Percentiles rank a stretch among this genome's conserved stretches.
Conservation (phyloP, 2,329 filamentous ascomycete species). For the Ramularia endophylla region DNA sequence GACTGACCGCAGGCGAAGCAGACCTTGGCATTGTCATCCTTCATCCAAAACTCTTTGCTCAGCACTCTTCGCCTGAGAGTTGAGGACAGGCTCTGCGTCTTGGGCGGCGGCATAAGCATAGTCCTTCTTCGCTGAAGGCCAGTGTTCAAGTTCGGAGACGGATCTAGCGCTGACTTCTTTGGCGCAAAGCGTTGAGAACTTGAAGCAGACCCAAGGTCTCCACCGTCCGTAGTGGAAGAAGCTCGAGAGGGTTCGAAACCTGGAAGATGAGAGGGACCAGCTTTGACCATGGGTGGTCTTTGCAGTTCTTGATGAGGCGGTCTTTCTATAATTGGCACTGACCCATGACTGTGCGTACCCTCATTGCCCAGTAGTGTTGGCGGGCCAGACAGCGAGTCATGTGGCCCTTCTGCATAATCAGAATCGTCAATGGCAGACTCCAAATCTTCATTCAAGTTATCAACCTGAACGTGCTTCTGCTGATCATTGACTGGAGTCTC, state of each 20-base stretch:
- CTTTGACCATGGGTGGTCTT: constrained; percentile 35
- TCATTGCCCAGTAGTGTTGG: not conserved
- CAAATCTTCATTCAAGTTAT: constrained; percentile 10
- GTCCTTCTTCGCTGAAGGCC: constrained; percentile 23
- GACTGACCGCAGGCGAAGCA: constrained; percentile 88
- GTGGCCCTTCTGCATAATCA: constrained; percentile 15
- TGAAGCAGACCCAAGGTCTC: constrained; percentile 22
- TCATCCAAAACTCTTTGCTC: constrained; percentile 93
- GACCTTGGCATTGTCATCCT: constrained; percentile 95
- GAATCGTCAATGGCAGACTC: constrained; percentile 21
- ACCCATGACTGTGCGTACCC: not conserved
- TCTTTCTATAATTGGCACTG: not conserved
- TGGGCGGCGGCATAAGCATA: constrained; percentile 14
- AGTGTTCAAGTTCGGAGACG: constrained; percentile 26
- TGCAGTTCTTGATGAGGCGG: constrained; percentile 19
- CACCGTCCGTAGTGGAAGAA: constrained; percentile 40
- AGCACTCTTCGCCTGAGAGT: constrained; percentile 81
- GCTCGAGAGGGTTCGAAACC: constrained; percentile 41
- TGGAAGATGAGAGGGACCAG: constrained; percentile 44
- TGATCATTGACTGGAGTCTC: constrained; percentile 16
- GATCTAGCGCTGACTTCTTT: constrained; percentile 13
- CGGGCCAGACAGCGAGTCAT: constrained; percentile 4
- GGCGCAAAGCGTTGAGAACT: constrained; percentile 16
- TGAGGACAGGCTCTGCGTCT: constrained; percentile 29
- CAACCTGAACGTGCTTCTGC: constrained; percentile 8